Conservation (phyloP, 768 basidiomycete genomes). For the Agaricus blazei region DNA sequence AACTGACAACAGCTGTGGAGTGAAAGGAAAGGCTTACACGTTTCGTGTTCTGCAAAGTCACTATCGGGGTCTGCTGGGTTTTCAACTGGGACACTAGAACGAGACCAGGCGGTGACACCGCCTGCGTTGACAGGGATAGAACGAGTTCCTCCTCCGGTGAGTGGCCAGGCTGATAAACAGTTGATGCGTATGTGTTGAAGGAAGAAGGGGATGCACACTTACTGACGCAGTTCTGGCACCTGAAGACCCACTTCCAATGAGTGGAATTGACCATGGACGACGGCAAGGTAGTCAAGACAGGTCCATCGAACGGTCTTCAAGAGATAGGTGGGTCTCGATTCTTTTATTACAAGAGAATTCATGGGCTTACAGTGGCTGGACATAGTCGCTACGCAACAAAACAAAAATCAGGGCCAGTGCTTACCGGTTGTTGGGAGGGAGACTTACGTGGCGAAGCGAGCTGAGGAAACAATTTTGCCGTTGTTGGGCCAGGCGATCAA, state of each 20-base stretch:
- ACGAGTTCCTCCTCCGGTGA: slow-evolving; percentile 26
- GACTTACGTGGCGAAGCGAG: slow-evolving; percentile 45
- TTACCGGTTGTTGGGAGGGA: too few relatives aligned
- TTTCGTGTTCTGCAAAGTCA: slow-evolving; percentile 51
- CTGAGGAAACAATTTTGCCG: slow-evolving; percentile 45
- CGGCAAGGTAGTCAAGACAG: slow-evolving; percentile 47
- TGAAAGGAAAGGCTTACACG: slow-evolving; percentile 34
- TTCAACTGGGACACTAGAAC: slow-evolving; percentile 37
- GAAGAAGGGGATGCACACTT: slow-evolving; percentile 16
- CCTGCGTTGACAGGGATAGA: slow-evolving; percentile 28
- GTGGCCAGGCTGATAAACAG: slow-evolving; percentile 29
- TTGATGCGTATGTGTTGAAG: background rate
- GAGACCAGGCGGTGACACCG: slow-evolving; percentile 50
- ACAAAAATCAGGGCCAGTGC: too few relatives aligned
- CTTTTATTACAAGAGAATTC: background rate
- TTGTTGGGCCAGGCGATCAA: slow-evolving; percentile 59
- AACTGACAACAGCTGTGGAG: background rate
- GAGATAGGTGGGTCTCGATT: background rate
- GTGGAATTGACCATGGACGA: slow-evolving; percentile 49
- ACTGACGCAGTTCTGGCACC: slow-evolving; percentile 65
- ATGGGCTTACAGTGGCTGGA: slow-evolving; percentile 39
- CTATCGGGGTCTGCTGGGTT: slow-evolving; percentile 45
- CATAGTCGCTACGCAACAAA: slow-evolving; percentile 35
- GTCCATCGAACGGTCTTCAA: slow-evolving; percentile 40
- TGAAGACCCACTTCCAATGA: slow-evolving; percentile 65